Evolutionary conservation across 805 yeast genomes (phyloP).

Genomic region (Starmerella bombi): DNA sequence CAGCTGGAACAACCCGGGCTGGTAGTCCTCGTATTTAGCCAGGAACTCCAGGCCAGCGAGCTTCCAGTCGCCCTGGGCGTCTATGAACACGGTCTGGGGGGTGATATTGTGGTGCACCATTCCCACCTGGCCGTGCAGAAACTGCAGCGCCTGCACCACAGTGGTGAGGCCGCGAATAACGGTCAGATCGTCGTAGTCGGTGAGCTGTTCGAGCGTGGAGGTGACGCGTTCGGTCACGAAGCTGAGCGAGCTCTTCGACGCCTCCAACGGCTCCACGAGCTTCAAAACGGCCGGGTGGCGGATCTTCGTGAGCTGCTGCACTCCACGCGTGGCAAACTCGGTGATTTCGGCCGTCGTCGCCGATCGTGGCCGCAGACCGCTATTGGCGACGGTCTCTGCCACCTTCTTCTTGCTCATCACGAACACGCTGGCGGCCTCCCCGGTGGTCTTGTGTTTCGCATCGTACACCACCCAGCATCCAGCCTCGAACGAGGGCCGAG

Average conservation of each 20-base stretch:
- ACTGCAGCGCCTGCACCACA: constrained; percentile 61
- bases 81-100: constrained; percentile 66
- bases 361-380: constrained; percentile 38
- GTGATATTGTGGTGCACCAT: constrained; percentile 64
- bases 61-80: constrained; percentile 83
- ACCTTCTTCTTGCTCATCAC: constrained; percentile 70
- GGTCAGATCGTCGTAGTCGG: constrained; percentile 55
- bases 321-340: constrained; percentile 52
- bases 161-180: constrained; percentile 73
- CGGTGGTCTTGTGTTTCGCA: constrained; percentile 49
- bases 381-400: constrained; percentile 40
- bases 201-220: constrained; percentile 34
- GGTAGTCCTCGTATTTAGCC: constrained; percentile 37
- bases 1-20: constrained; percentile 44
- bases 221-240: constrained; percentile 78
- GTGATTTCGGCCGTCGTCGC: constrained; percentile 47
- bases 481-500: constrained; percentile 54
- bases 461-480: constrained; percentile 81
- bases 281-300: constrained; percentile 83
- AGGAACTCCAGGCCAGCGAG: constrained; percentile 56
- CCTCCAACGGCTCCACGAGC: constrained; percentile 79
- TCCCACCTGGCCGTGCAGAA: constrained; percentile 64
- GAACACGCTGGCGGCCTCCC: constrained; percentile 55
- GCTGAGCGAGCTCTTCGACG: constrained; percentile 57
- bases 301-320: constrained; percentile 58